Percentiles rank a stretch among this genome's conserved stretches.
Evolutionary conservation across 768 basidiomycete genomes (phyloP).

Genomic region (Mycena filopes): DNA sequence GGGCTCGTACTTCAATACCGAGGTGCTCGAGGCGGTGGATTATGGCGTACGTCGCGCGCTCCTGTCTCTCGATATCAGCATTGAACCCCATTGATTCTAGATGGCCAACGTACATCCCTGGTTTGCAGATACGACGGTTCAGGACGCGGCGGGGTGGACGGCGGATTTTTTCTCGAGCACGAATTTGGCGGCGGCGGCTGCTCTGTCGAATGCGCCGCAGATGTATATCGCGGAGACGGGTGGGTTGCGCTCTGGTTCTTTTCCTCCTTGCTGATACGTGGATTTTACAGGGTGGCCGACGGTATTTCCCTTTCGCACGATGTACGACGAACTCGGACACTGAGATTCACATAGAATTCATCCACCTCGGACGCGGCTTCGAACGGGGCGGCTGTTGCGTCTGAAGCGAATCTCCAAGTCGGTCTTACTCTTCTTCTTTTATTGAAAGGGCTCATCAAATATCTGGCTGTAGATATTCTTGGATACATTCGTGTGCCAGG

Average conservation of each 20-base stretch:
- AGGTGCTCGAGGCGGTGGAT: slow-evolving; percentile 70
- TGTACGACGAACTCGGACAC: not conserved
- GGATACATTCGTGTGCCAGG: slow-evolving; percentile 87
- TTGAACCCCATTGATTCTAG: slow-evolving; percentile 46
- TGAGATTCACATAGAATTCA: slow-evolving; percentile 55
- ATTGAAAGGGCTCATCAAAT: slow-evolving; percentile 5
- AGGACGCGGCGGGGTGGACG: slow-evolving; percentile 84
- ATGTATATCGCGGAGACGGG: slow-evolving; percentile 97
- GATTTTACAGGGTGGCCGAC: slow-evolving; percentile 66
- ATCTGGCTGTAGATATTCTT: slow-evolving; percentile 79
- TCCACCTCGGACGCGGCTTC: slow-evolving; percentile 65
- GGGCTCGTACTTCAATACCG: slow-evolving; percentile 83
- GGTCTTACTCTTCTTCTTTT: not conserved
- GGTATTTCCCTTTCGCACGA: slow-evolving; percentile 46
- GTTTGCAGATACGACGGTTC: slow-evolving; percentile 83
- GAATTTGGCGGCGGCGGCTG: slow-evolving; percentile 67
- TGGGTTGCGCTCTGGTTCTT: slow-evolving; percentile 52
- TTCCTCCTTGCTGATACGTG: not conserved
- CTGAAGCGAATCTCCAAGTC: slow-evolving; percentile 68
- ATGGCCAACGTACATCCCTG: slow-evolving; percentile 94
- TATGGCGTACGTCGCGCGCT: slow-evolving; percentile 69
- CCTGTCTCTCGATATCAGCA: not conserved
- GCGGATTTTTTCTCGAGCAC: slow-evolving; percentile 75
- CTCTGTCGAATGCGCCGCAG: slow-evolving; percentile 74
- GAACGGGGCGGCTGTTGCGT: slow-evolving; percentile 77